phyloP scores from a whole-genome alignment of 2,329 filamentous ascomycete species.

The Microsporum canis region DNA sequence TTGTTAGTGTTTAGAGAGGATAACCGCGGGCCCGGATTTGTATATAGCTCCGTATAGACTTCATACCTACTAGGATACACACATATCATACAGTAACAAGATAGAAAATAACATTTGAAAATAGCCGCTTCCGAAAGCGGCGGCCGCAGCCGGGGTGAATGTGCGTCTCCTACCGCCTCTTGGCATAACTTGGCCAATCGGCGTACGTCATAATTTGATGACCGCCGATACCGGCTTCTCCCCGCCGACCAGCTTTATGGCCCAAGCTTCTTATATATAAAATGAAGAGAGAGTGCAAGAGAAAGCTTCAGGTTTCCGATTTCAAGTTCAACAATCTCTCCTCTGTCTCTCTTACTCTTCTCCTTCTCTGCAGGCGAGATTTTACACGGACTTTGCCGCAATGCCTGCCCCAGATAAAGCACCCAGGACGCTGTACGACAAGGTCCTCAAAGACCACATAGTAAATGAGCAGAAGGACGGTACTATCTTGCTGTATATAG shows the following conservation, averaged over 20 bases:
- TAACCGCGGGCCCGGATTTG: slow-evolving; percentile 43
- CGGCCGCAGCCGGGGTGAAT: slow-evolving; percentile 6
- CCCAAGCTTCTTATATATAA: slow-evolving; percentile 5
- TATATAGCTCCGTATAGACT: neutral
- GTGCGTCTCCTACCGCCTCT: neutral
- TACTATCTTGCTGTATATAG: slow-evolving; percentile 86
- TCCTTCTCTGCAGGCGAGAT: neutral
- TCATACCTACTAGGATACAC: neutral
- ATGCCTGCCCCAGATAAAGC: slow-evolving; percentile 66
- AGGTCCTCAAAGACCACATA: slow-evolving; percentile 89
- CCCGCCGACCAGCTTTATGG: neutral
- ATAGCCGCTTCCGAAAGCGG: neutral
- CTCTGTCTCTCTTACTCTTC: neutral
- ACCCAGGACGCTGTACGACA: slow-evolving; percentile 88
- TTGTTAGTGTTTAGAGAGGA: slow-evolving; percentile 82
- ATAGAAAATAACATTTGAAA: neutral
- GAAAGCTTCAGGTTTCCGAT: neutral
- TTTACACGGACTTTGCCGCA: slow-evolving; percentile 21
- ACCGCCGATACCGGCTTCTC: slow-evolving; percentile 12
- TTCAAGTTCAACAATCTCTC: neutral
- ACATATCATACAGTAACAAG: neutral
- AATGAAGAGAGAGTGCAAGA: neutral
- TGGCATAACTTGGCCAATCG: slow-evolving; percentile 10
- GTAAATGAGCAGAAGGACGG: slow-evolving; percentile 93
- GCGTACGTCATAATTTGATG: neutral